A percentile compares a stretch with the other conserved stretches of the same genome.
Conservation (phyloP, 2,329 filamentous ascomycete genomes). For the Exophiala viscosa region DNA sequence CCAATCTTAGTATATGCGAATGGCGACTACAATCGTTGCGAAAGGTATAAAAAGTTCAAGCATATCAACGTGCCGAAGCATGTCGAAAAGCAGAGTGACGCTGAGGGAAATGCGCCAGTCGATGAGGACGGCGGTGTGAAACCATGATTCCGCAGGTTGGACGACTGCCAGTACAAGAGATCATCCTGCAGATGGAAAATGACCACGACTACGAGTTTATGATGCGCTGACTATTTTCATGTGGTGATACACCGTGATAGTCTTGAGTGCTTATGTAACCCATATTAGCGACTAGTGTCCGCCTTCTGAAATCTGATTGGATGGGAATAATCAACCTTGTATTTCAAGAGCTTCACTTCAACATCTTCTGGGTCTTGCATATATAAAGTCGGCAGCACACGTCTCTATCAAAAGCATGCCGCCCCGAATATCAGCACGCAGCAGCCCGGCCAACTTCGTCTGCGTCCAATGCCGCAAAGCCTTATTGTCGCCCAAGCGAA, state of each 20-base stretch:
- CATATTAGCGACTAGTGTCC: background rate
- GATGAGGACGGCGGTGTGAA: too few relatives aligned
- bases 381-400: background rate
- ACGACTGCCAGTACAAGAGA: too few relatives aligned
- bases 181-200: too few relatives aligned
- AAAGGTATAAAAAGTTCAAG: background rate
- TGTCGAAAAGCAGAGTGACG: too few relatives aligned
- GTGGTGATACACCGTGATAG: too few relatives aligned
- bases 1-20: background rate
- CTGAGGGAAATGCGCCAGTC: too few relatives aligned
- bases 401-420: constrained; percentile 7
- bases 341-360: background rate
- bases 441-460: constrained; percentile 2
- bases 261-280: background rate
- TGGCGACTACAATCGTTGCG: background rate
- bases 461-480: constrained; percentile 17
- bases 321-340: background rate
- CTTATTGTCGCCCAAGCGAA: constrained; percentile 3
- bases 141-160: too few relatives aligned
- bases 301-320: background rate
- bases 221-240: too few relatives aligned
- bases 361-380: background rate
- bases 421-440: constrained; percentile 1
- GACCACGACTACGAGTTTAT: too few relatives aligned
- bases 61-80: too few relatives aligned